Evolutionary conservation across 2,329 filamentous ascomycete species (phyloP).

Genomic region (Cyphellophora europaea): DNA sequence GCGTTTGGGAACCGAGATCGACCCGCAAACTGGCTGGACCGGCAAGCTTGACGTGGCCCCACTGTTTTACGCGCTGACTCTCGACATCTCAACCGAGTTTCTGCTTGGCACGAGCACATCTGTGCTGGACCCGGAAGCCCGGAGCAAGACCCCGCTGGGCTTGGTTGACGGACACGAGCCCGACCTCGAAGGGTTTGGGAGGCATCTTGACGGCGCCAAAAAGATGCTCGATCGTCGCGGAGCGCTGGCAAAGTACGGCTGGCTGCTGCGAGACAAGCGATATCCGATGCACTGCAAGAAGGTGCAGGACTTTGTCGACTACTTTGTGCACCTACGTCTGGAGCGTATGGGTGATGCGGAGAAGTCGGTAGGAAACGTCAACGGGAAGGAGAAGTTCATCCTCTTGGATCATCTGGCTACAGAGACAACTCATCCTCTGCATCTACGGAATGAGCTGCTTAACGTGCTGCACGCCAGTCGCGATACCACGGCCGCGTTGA

Average conservation of each 20-base stretch:
- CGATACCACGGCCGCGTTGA: constrained; percentile 25
- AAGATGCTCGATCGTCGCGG: constrained; percentile 14
- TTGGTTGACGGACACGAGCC: constrained; percentile 2
- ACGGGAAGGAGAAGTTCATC: constrained; percentile 9
- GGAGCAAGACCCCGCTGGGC: constrained; percentile 2
- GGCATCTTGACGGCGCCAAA: constrained; percentile 7
- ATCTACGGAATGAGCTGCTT: constrained; percentile 22
- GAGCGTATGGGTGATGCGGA: constrained; percentile 24
- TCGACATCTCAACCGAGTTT: constrained; percentile 14
- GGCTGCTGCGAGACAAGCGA: constrained; percentile 27
- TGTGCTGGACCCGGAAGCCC: no score
- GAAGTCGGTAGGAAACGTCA: constrained; percentile 19
- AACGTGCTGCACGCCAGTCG: constrained; percentile 26
- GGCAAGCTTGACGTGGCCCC: constrained; percentile 59
- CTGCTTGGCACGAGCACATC: constrained; percentile 16
- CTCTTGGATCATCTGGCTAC: constrained; percentile 12
- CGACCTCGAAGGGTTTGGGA: constrained; percentile 5
- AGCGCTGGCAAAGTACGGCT: constrained; percentile 24
- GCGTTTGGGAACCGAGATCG: constrained; percentile 46
- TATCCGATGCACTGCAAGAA: constrained; percentile 29
- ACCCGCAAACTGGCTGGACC: constrained; percentile 39
- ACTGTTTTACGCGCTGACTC: constrained; percentile 72
- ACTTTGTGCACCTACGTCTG: constrained; percentile 36
- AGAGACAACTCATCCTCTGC: constrained; percentile 12
- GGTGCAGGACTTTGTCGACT: constrained; percentile 38